Percentiles rank a stretch among this genome's conserved stretches.
Evolutionary conservation across 768 basidiomycete species (phyloP).

Genomic region (Pulveroboletus sp.): DNA sequence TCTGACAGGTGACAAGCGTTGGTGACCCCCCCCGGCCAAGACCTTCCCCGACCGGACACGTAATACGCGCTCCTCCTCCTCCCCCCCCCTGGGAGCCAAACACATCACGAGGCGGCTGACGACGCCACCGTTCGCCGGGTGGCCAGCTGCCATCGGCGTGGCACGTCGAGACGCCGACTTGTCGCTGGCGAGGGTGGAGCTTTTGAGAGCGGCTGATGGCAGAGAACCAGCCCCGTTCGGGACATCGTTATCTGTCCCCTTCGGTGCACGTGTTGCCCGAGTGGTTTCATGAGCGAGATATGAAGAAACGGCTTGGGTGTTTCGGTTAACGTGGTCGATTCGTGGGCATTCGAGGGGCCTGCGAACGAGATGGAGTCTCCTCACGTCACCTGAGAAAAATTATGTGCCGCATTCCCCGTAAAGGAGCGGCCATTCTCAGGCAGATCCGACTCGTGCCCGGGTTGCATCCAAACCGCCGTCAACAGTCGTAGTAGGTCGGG

Average conservation of each 20-base stretch:
- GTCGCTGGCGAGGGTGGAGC: too few relatives aligned
- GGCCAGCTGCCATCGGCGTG: too few relatives aligned
- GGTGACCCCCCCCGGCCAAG: constrained; percentile 1
- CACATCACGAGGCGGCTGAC: too few relatives aligned
- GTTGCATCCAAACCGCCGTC: constrained; percentile 11
- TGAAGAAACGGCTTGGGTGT: background rate
- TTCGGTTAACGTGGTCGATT: constrained; percentile 15
- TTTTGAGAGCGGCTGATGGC: background rate
- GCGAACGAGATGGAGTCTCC: constrained; percentile 10
- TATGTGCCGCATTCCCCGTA: constrained; percentile 13
- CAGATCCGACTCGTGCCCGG: constrained; percentile 25
- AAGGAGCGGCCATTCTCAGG: constrained; percentile 22
- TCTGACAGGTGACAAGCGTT: constrained; percentile 18
- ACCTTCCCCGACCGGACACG: constrained; percentile 12
- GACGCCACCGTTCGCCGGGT: too few relatives aligned
- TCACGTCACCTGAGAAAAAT: constrained; percentile 18
- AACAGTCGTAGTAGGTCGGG: too few relatives aligned
- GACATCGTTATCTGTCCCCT: constrained; percentile 9
- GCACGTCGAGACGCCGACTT: too few relatives aligned
- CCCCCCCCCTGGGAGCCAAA: background rate
- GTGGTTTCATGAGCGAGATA: constrained; percentile 1
- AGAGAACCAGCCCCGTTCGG: constrained; percentile 3
- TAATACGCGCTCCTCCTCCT: too few relatives aligned
- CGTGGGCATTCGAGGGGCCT: background rate
- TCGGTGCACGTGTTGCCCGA: background rate